These are phyloP conservation scores for Streptanthus diversifolius DNA, from an alignment of 345 rosid genomes.

Conservation along the genomic window DNA sequence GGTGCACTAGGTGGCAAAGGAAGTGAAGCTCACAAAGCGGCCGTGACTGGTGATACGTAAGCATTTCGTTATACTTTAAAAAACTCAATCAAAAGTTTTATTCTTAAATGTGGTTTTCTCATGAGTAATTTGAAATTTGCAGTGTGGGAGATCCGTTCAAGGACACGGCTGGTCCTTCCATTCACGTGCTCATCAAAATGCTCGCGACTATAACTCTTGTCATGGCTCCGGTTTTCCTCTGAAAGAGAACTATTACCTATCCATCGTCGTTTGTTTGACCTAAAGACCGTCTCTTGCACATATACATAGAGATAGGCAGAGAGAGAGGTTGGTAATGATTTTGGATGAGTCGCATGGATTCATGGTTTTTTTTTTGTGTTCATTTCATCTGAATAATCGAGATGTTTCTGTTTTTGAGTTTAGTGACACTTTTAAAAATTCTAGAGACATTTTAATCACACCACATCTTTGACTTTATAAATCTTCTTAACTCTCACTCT, in stretches of 20 bases:
- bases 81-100: background rate
- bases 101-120: background rate
- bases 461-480: constrained; percentile 21
- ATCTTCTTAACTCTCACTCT: constrained; percentile 17
- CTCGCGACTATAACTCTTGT: constrained; percentile 92
- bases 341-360: constrained; percentile 17
- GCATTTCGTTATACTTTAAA: constrained; percentile 13
- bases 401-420: constrained; percentile 25
- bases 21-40: constrained; percentile 96
- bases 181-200: constrained; percentile 80
- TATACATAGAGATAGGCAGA: constrained; percentile 25
- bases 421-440: constrained; percentile 4
- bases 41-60: constrained; percentile 97
- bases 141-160: constrained; percentile 99
- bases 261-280: background rate
- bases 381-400: constrained; percentile 23
- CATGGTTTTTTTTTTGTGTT: constrained; percentile 29
- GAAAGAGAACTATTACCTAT: constrained; percentile 17
- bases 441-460: constrained; percentile 17
- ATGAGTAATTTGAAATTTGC: constrained; percentile 28
- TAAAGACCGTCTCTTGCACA: constrained; percentile 27
- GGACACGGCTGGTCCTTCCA: constrained; percentile 94
- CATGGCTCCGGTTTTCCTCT: constrained; percentile 91
- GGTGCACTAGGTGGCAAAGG: constrained; percentile 99
- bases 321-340: constrained; percentile 15